Evolutionary conservation across 805 yeast species (phyloP), one percentile per base, ranked within the genome.

Genomic region (Cyberlindnera subsufficiens): DNA sequence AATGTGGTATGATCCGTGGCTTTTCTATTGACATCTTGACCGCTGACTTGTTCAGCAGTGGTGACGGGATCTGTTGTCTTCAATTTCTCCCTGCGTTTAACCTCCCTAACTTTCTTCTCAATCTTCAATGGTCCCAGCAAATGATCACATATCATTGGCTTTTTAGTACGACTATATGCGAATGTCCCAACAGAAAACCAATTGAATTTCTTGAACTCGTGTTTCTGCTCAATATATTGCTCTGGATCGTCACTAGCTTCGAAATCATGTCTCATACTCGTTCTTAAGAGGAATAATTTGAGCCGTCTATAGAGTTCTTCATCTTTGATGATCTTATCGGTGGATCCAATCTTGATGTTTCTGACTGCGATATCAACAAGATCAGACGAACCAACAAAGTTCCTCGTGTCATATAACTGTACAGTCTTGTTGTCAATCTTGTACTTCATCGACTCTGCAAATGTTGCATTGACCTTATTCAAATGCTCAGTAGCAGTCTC

Each of bases 111-210:
- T 51, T 72, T 77, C 47, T 75, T 73, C 49, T 82, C 82, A 3
- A 81, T 67, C 15, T 75, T 78, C 34, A 86, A 63, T 0, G 95
- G 89, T 0, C 95, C 95, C 42, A 80, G 65, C 46, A 87, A 60
- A 55, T 82, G 86, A 48, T 81, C 85, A 17, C 71, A 64, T 0
- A 77, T 71, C 0, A 70, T 60, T 0, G 84, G 71, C 39, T 71
- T 68, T 4, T 56, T 56, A 43, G 82, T 74, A 30, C 71, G 55
- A 46, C 68, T 60, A 46, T 71, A 63, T 49, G 69, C 76, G 27
- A 78, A 55, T 2, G 74, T 59, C 0, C 89, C 90, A 19, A 82
- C 56, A 40, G 68, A 65, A 32, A 74, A 59, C 87, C 90, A 83
- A 55, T 82, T 72, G 49, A 69, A 70, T 17, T 68, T 67, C 27